Evolutionary conservation across 257 asterid genomes (phyloP).

Genomic region (Scutellaria baicalensis): DNA sequence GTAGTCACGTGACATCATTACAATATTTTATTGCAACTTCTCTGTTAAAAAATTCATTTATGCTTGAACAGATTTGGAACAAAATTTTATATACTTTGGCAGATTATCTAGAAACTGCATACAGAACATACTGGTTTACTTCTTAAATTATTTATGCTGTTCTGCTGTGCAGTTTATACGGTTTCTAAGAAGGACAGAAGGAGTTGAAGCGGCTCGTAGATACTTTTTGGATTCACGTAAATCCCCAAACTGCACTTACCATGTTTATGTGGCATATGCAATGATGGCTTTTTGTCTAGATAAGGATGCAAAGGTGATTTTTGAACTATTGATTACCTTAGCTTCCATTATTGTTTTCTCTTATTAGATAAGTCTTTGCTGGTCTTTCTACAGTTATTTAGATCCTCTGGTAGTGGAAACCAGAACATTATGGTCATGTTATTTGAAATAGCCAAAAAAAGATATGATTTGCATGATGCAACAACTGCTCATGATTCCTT

Average conservation of each 20-base stretch:
- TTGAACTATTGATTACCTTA: not conserved
- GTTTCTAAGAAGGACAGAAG: slow-evolving; percentile 91
- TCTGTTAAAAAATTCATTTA: not conserved
- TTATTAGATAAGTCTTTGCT: not conserved
- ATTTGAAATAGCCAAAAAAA: not conserved
- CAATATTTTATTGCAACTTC: not conserved
- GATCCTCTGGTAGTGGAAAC: not conserved
- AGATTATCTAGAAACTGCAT: not conserved
- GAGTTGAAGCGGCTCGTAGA: slow-evolving; percentile 93
- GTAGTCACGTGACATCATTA: not conserved
- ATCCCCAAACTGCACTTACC: slow-evolving; percentile 94
- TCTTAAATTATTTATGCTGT: slow-evolving; percentile 4
- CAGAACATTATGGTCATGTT: not conserved
- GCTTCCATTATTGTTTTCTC: not conserved
- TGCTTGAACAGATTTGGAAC: not conserved
- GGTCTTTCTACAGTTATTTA: not conserved
- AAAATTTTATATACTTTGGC: not conserved
- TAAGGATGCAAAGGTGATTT: slow-evolving; percentile 89
- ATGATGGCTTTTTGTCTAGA: slow-evolving; percentile 96
- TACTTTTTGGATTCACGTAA: slow-evolving; percentile 87
- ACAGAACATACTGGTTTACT: not conserved
- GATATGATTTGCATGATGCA: not conserved
- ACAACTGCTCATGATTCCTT: not conserved
- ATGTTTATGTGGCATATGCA: slow-evolving; percentile 96
- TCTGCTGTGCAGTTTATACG: slow-evolving; percentile 59